Evolutionary conservation across 1,284 basidiomycete species (phyloP), one percentile per base, ranked within the genome.

Genomic region (Leccinum angustisporum): DNA sequence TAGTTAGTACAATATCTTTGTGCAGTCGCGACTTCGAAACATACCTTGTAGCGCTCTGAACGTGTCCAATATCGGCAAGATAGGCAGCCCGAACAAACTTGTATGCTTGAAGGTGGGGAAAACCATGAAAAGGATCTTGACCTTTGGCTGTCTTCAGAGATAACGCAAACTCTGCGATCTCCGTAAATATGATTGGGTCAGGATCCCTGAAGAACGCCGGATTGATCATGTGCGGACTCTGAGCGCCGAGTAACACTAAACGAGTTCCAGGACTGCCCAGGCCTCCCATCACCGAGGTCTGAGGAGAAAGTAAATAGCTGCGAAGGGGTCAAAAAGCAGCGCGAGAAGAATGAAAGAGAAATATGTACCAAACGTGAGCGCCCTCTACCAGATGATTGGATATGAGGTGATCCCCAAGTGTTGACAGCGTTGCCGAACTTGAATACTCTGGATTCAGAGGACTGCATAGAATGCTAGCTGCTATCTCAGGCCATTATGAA

Each of bases 121-220:
- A 77, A 1, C 96, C 95, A 43, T 79, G 74, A 75, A 94, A 97
- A 1, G 87, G 70, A 61, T 98, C 97, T 68, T 95, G 91, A 8
- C 95, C 94, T 77, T 98, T 98, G 5, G 81, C 72, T 0, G 86
- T 78, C 16, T 85, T 79, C 25, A 98, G 78, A 18, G 94, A 94
- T 61, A 95, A 76, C 0, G 94, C 95, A 73, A 94, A 99, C 77
- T 99, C 97, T 9, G 90, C 80, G 48, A 98, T 89, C 78, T 99
- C 97, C 6, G 95, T 90, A 67, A 98, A 87, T 64, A 97, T 85
- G 62, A 95, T 81, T 7, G 88, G 79, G 72, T 98, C 96, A 9
- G 85, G 77, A 71, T 96, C 88, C 69, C 84, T 86, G 69, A 82
- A 79, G 70, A 88, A 90, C 40, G 77, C 80, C 0, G 84, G 79